Evolutionary conservation across 176 grass and related monocot genomes (phyloP), one percentile per base, ranked within the genome.

Genomic region (Raddia guianensis): DNA sequence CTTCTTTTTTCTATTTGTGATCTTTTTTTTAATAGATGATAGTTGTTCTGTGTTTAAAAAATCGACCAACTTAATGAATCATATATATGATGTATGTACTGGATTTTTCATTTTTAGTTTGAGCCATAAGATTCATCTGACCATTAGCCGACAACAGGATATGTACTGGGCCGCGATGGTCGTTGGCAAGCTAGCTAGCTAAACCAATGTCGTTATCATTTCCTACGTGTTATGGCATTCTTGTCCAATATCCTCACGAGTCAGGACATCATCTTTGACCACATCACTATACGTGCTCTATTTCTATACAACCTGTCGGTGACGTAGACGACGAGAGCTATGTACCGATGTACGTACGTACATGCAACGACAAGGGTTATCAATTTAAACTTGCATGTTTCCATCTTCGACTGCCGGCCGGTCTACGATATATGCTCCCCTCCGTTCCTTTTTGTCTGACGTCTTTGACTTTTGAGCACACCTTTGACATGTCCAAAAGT

Each of bases 231-330:
- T 80, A 47, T n/a, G 57, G 63, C 55, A 19, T 85, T 56, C 18
- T 75, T 89, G 87, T 89, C 87, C 65, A 42, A 13, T 70, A 89
- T 76, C 6, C 64, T 40, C 55, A 58, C 80, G 87, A 10, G 56
- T 40, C 55, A 58, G 75, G 87, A 10, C 81, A 80, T 16, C 84
- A 40, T 40, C 56, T 48, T 48, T 5, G 4, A 40, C 37, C 37
- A 40, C 37, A 2, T 40, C 2, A 40, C 3, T 40, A 40, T 40
- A 40, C 37, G 37, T 59, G 44, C 42, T 15, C 85, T 52, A 11
- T 59, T 37, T 20, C 27, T 27, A 27, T 27, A 27, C 27, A 59
- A 49, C 34, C 43, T 76, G 78, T 70, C 46, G 71, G 70, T 44
- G 70, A 75, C 27, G 85, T 59, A 46, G 51, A 81, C 32, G 53